These are phyloP conservation scores for Coprinellus aureogranulatus DNA, from an alignment of 768 basidiomycete genomes.

Conservation along the genomic window DNA sequence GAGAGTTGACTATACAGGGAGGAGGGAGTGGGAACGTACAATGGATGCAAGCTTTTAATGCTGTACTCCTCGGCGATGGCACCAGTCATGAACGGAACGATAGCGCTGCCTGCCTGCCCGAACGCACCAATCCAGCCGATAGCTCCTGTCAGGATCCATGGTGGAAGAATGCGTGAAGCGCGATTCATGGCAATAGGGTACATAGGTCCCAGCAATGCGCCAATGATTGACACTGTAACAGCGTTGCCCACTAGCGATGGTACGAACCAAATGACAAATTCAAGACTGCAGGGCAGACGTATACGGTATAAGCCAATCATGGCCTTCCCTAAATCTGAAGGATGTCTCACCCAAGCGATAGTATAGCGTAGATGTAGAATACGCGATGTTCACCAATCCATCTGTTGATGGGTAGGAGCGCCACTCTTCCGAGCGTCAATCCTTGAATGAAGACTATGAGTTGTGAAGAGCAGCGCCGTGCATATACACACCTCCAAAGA, in stretches of 20 bases:
- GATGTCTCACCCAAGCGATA: slow-evolving; percentile 32
- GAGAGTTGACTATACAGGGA: neutral
- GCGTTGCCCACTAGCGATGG: slow-evolving; percentile 65
- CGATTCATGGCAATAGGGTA: slow-evolving; percentile 76
- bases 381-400: slow-evolving; percentile 38
- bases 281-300: slow-evolving; percentile 39
- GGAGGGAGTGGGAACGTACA: slow-evolving; percentile 51
- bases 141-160: slow-evolving; percentile 63
- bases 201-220: slow-evolving; percentile 71
- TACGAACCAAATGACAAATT: slow-evolving; percentile 68
- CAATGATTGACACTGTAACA: slow-evolving; percentile 63
- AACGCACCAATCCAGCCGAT: slow-evolving; percentile 70
- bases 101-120: slow-evolving; percentile 69
- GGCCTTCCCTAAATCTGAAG: too few species aligned
- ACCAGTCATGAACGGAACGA: slow-evolving; percentile 73
- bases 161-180: slow-evolving; percentile 63
- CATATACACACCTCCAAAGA: slow-evolving; percentile 18
- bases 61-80: slow-evolving; percentile 62
- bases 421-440: slow-evolving; percentile 54
- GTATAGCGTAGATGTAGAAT: slow-evolving; percentile 3
- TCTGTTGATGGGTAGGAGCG: slow-evolving; percentile 54
- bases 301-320: neutral
- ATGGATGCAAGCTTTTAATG: slow-evolving; percentile 58
- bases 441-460: slow-evolving; percentile 33
- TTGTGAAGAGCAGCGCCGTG: neutral